These are phyloP conservation scores for Aquilaria agallochum DNA, from an alignment of 441 rosid genomes.

Conservation along the genomic window DNA sequence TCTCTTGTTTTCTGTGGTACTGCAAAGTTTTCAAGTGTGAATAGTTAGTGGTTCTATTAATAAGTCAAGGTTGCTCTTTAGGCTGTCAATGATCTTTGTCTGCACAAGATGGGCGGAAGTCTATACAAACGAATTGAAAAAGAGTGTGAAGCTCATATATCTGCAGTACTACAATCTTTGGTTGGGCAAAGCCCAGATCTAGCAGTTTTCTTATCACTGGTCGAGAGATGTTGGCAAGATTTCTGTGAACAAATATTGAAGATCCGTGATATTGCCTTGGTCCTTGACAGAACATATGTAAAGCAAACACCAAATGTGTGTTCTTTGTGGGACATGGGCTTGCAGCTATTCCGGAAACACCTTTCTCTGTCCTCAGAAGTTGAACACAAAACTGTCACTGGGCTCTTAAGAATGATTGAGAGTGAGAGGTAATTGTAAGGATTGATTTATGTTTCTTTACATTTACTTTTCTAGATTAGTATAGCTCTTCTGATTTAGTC, in stretches of 20 bases:
- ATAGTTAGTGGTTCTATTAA: slow-evolving; percentile 6
- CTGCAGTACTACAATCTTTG: slow-evolving; percentile 70
- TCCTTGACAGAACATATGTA: slow-evolving; percentile 86
- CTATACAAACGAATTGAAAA: slow-evolving; percentile 87
- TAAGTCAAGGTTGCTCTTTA: slow-evolving; percentile 22
- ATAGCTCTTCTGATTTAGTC: not conserved
- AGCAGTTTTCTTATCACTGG: slow-evolving; percentile 84
- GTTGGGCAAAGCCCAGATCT: slow-evolving; percentile 97
- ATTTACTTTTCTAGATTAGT: not conserved
- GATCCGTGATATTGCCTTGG: slow-evolving; percentile 97
- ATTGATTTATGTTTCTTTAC: not conserved
- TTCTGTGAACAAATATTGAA: slow-evolving; percentile 93
- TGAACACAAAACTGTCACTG: slow-evolving; percentile 96
- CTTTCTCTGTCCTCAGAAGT: slow-evolving; percentile 85
- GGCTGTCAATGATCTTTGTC: slow-evolving; percentile 93
- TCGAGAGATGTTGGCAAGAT: slow-evolving; percentile 98
- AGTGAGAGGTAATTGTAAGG: slow-evolving; percentile 66
- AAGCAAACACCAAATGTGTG: slow-evolving; percentile 84
- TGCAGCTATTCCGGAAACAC: slow-evolving; percentile 90
- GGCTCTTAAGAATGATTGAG: slow-evolving; percentile 93
- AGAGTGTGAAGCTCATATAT: slow-evolving; percentile 86
- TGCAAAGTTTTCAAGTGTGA: slow-evolving; percentile 5
- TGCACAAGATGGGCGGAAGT: slow-evolving; percentile 92
- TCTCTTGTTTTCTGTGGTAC: slow-evolving; percentile 3
- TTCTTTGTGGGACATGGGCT: slow-evolving; percentile 97